Base-by-base conservation (phyloP, 495 filamentous ascomycete genomes). In the Cetradonia linearis region DNA sequence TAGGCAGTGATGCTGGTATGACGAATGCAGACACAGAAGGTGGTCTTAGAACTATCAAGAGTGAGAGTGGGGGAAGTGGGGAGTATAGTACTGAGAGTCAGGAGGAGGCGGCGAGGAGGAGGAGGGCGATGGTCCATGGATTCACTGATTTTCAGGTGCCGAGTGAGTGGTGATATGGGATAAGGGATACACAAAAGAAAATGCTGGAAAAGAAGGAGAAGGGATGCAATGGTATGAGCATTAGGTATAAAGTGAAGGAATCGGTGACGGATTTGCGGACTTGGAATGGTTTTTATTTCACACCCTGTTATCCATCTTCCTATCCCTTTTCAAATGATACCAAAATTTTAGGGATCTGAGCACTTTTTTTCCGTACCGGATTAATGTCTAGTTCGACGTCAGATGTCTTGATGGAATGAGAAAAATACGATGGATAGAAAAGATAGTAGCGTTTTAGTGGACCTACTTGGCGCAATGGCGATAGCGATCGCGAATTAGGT, bases 101-200 rank as follows among this genome's bases (percentile, higher is more conserved):
- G 30, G 50, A 53, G n/a, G 62, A 58, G 49, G 62, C 63, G 47
- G 64, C 64, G 20, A 62, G 66, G 33, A 52, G 62, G 27, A 56
- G 66, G 50, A 64, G 66, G 33, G 66, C 66, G 4, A 20, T 67
- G 60, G 62, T 65, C 25, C 66, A 68, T 59, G 66, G 66, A 6
- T 68, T 68, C 34, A 68, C 64, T 6, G 66, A 68, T 55, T 68
- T 65, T 40, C 57, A 66, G 28, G 55, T 61, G 25, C 66, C 66
- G 10, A 60, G 58, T 44, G 66, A 68, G 59, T 68, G 66, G 66
- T 66, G 58, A 67, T 54, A 2, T 14, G 27, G 7, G 34, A 42
- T 25, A 6, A 9, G 1, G 55, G 38, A 44, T 14, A 42, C 23
- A 44, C n/a, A 28, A 40, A 20, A 8, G 8, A 28, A 40, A 20